A percentile compares a stretch with the other conserved stretches of the same genome.
Evolutionary conservation across 257 asterid species (phyloP).

Genomic region (Oldenlandia corymbosa): DNA sequence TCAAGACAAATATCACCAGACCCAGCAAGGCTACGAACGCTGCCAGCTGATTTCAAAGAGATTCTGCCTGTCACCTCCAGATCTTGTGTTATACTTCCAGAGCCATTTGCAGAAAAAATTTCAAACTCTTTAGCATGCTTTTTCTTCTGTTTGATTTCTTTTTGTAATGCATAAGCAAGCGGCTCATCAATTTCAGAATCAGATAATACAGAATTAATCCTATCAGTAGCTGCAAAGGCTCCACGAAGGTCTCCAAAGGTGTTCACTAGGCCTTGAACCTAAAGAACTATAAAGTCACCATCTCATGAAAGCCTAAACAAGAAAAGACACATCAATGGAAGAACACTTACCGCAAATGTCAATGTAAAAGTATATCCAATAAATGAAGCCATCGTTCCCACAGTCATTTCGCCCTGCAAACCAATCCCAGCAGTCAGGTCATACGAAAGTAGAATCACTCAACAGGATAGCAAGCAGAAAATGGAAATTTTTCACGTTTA

Average conservation of each 20-base stretch:
- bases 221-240: slow-evolving; percentile 88
- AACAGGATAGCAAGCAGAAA: slow-evolving; percentile 2
- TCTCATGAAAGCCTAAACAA: neutral
- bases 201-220: slow-evolving; percentile 82
- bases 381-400: slow-evolving; percentile 91
- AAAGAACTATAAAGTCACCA: slow-evolving; percentile 10
- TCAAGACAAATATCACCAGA: slow-evolving; percentile 82
- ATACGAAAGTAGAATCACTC: slow-evolving; percentile 5
- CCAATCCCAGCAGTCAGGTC: slow-evolving; percentile 4
- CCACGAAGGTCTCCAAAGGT: slow-evolving; percentile 97
- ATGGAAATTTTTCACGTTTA: neutral
- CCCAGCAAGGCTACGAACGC: slow-evolving; percentile 57
- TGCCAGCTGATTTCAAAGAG: slow-evolving; percentile 58
- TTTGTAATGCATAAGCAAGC: slow-evolving; percentile 72
- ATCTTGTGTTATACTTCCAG: slow-evolving; percentile 30
- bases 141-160: slow-evolving; percentile 55
- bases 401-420: slow-evolving; percentile 82
- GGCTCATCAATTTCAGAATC: slow-evolving; percentile 75
- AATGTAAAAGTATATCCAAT: slow-evolving; percentile 90
- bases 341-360: slow-evolving; percentile 84
- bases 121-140: slow-evolving; percentile 46
- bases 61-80: slow-evolving; percentile 52
- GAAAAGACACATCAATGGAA: slow-evolving; percentile 10
- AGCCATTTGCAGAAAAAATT: slow-evolving; percentile 43
- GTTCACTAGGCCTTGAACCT: slow-evolving; percentile 98